Evolutionary conservation across 208 protist genomes (phyloP).

Genomic region (Porcisia hertigi): DNA sequence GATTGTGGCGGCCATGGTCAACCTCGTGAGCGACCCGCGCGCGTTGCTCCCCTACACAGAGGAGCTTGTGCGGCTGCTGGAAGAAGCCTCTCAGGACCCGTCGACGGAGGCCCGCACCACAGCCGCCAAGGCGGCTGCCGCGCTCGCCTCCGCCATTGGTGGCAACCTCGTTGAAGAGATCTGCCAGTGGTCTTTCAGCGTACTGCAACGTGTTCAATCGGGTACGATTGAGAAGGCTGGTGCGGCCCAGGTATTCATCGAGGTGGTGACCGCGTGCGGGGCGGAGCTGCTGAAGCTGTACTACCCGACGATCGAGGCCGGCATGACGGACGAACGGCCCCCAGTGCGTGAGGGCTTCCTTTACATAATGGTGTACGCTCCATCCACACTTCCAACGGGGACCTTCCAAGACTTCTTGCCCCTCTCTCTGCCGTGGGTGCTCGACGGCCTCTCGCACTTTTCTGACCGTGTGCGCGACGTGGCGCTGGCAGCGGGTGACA

Average conservation of each 20-base stretch:
- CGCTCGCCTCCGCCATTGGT: slow-evolving; percentile 72
- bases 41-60: slow-evolving; percentile 85
- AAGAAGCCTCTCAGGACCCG: slow-evolving; percentile 89
- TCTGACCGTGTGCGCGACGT: slow-evolving; percentile 90
- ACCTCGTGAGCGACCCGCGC: slow-evolving; percentile 81
- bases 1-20: slow-evolving; percentile 91
- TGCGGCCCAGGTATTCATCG: slow-evolving; percentile 90
- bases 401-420: slow-evolving; percentile 85
- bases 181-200: slow-evolving; percentile 80
- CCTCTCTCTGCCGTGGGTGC: slow-evolving; percentile 84
- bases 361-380: slow-evolving; percentile 92
- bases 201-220: slow-evolving; percentile 65
- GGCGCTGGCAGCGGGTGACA: slow-evolving; percentile 84
- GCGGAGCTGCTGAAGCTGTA: slow-evolving; percentile 60
- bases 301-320: slow-evolving; percentile 60
- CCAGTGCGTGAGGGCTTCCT: slow-evolving; percentile 91
- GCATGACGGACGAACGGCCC: slow-evolving; percentile 84
- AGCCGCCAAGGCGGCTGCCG: slow-evolving; percentile 85
- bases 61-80: slow-evolving; percentile 82
- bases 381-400: slow-evolving; percentile 65
- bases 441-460: slow-evolving; percentile 91
- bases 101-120: slow-evolving; percentile 82
- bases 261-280: slow-evolving; percentile 82
- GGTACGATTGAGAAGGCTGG: slow-evolving; percentile 89
- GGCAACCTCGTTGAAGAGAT: slow-evolving; percentile 69